A percentile compares a stretch with the other conserved stretches of the same genome.
Evolutionary conservation across 805 yeast genomes (phyloP).

Genomic region (Wickerhamomyces sydowiorum): DNA sequence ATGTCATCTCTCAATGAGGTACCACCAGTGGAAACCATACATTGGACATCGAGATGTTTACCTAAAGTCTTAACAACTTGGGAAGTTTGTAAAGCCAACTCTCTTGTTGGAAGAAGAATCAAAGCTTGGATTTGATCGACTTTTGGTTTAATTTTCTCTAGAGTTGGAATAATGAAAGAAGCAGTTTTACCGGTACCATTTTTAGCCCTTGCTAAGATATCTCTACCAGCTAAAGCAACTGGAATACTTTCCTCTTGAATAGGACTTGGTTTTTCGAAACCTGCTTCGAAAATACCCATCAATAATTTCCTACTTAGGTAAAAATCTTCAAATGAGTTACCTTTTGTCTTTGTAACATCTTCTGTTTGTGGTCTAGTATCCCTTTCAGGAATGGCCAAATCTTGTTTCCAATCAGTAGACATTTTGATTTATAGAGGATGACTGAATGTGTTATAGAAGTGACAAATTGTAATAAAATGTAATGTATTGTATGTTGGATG

Average conservation of each 20-base stretch:
- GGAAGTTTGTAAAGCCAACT: constrained; percentile 93
- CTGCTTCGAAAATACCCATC: constrained; percentile 99
- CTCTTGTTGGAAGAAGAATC: constrained; percentile 95
- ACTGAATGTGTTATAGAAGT: too few relatives aligned
- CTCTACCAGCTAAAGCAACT: constrained; percentile 91
- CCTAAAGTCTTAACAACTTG: constrained; percentile 96
- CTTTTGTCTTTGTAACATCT: constrained; percentile 89
- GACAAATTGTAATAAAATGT: not conserved
- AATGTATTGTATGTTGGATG: too few relatives aligned
- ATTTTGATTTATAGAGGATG: constrained; percentile 16
- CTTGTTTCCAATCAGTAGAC: constrained; percentile 67
- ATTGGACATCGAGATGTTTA: constrained; percentile 84
- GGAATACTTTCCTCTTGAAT: constrained; percentile 98
- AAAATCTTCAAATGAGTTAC: constrained; percentile 88
- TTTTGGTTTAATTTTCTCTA: constrained; percentile 85
- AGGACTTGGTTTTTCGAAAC: constrained; percentile 96
- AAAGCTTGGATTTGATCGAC: constrained; percentile 82
- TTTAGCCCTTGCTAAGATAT: constrained; percentile 94
- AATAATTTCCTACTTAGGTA: constrained; percentile 85
- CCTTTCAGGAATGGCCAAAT: constrained; percentile 69
- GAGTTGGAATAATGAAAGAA: constrained; percentile 89
- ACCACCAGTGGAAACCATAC: constrained; percentile 99
- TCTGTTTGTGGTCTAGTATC: constrained; percentile 97
- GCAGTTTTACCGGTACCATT: constrained; percentile 99
- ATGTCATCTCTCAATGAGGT: constrained; percentile 92